phyloP scores from a whole-genome alignment of 2,329 filamentous ascomycete genomes.

The Teratosphaeria viscida region DNA sequence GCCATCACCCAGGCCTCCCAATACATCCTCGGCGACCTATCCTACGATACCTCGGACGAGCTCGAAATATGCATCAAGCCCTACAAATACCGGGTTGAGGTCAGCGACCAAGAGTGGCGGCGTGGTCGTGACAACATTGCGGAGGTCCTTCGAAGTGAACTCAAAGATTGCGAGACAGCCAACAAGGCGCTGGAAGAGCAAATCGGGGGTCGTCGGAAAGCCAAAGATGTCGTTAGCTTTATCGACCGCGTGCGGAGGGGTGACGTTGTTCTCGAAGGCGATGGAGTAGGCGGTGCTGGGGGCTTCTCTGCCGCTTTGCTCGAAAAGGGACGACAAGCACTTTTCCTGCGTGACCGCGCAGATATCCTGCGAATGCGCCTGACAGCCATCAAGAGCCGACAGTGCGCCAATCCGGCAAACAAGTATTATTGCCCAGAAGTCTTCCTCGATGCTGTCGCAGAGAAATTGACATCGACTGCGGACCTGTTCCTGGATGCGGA shows the following conservation, averaged over 20 bases:
- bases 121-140: slow-evolving; percentile 75
- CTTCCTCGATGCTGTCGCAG: slow-evolving; percentile 93
- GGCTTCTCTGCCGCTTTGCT: slow-evolving; percentile 85
- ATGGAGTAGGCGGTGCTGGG: slow-evolving; percentile 70
- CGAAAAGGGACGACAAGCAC: slow-evolving; percentile 70
- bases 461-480: slow-evolving; percentile 87
- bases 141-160: slow-evolving; percentile 72
- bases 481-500: slow-evolving; percentile 97
- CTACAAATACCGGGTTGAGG: slow-evolving; percentile 95
- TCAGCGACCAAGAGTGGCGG: slow-evolving; percentile 81
- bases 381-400: slow-evolving; percentile 76
- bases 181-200: slow-evolving; percentile 62
- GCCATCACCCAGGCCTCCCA: slow-evolving; percentile 88
- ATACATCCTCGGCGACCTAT: slow-evolving; percentile 82
- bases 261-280: slow-evolving; percentile 69
- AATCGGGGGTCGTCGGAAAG: slow-evolving; percentile 72
- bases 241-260: slow-evolving; percentile 83
- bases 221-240: slow-evolving; percentile 82
- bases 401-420: slow-evolving; percentile 72
- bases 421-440: slow-evolving; percentile 97
- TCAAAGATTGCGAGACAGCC: slow-evolving; percentile 72
- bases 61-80: slow-evolving; percentile 99
- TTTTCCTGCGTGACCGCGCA: slow-evolving; percentile 85
- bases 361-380: slow-evolving; percentile 87
- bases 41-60: slow-evolving; percentile 95